Evolutionary conservation across 208 protist genomes (phyloP).

Genomic region (Acanthamoeba divionensis): DNA sequence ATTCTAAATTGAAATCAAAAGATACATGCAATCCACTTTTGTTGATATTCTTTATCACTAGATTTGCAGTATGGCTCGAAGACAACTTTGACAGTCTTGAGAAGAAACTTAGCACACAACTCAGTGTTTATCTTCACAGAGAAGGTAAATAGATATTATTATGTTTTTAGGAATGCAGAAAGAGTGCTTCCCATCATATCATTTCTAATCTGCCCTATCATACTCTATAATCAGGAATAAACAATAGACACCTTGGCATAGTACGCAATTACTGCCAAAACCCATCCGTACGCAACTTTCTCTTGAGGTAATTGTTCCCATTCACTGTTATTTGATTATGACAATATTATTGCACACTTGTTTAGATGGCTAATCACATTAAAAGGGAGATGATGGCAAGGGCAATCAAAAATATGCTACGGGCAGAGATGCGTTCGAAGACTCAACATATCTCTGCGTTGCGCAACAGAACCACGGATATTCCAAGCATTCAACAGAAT

Average conservation of each 20-base stretch:
- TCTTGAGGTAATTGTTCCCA: not conserved
- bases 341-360: not conserved
- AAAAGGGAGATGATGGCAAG: slow-evolving; percentile 49
- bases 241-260: slow-evolving; percentile 40
- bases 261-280: slow-evolving; percentile 33
- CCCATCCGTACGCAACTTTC: not conserved
- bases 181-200: not conserved
- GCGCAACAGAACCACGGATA: no score
- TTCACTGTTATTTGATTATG: not conserved
- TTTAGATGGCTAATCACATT: not conserved
- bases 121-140: slow-evolving; percentile 35
- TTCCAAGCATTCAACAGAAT: not conserved
- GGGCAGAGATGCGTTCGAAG: slow-evolving; percentile 32
- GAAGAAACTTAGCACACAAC: slow-evolving; percentile 17
- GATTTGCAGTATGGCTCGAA: slow-evolving; percentile 41
- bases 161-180: not conserved
- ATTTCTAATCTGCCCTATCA: not conserved
- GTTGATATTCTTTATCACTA: not conserved
- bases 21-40: no score
- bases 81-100: not conserved
- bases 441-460: not conserved
- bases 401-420: slow-evolving; percentile 41
- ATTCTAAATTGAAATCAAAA: no score
- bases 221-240: not conserved
- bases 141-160: not conserved